These are phyloP conservation scores for Trichoderma parareesei DNA, from an alignment of 495 filamentous ascomycete species.

Conservation along the genomic window DNA sequence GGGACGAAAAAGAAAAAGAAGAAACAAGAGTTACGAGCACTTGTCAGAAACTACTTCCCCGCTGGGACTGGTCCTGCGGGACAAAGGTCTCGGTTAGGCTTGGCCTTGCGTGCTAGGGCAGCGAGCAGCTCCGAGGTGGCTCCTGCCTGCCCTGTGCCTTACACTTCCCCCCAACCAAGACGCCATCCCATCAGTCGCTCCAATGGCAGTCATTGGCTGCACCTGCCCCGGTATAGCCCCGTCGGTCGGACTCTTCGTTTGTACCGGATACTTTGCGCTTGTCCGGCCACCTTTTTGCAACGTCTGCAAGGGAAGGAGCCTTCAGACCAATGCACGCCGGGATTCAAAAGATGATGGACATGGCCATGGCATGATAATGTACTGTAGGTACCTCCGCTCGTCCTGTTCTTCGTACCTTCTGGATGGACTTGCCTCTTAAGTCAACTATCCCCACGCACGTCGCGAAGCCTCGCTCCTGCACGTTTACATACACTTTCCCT, in stretches of 20 bases:
- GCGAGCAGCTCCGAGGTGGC: constrained; percentile 7
- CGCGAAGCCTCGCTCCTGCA: constrained; percentile 5
- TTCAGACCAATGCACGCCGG: not conserved
- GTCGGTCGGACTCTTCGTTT: not conserved
- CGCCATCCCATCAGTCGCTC: not conserved
- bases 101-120: constrained; percentile 6
- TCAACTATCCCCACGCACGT: not conserved
- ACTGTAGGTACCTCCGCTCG: no score
- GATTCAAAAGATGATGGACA: constrained; percentile 3
- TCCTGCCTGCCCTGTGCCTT: not conserved
- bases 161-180: not conserved
- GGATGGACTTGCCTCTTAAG: constrained; percentile 8
- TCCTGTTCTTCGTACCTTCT: not conserved
- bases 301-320: not conserved
- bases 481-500: not conserved
- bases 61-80: constrained; percentile 6
- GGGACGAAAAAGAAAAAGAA: not conserved
- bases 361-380: constrained; percentile 2
- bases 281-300: not conserved
- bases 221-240: not conserved
- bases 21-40: not conserved
- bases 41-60: constrained; percentile 3
- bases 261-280: not conserved
- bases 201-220: not conserved
- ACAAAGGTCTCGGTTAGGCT: constrained; percentile 2